phyloP scores from a whole-genome alignment of 1,284 basidiomycete species.

The Ustilago xerochloae region DNA sequence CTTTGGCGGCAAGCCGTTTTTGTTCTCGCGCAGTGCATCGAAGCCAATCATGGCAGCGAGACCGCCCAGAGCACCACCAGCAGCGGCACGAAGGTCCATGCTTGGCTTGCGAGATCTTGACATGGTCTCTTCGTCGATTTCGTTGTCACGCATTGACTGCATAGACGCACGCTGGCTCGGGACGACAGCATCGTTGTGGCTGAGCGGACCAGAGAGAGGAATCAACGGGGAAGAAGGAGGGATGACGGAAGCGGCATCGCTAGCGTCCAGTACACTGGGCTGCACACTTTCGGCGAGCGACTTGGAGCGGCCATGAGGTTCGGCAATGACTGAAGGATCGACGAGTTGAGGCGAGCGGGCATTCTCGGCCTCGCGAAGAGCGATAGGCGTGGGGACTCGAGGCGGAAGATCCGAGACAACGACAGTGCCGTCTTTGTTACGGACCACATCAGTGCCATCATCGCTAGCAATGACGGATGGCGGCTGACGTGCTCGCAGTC shows the following conservation, averaged over 20 bases:
- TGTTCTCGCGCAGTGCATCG: conserved; percentile 43
- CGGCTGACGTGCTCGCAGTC: conserved; percentile 18
- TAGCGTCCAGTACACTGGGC: conserved; percentile 43
- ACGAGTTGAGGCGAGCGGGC: conserved; percentile 50
- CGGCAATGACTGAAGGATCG: conserved; percentile 19
- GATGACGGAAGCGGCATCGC: conserved; percentile 37
- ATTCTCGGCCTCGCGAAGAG: conserved; percentile 45
- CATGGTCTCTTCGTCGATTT: conserved; percentile 45
- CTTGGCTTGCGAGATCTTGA: conserved; percentile 36
- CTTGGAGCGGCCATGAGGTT: conserved; percentile 31
- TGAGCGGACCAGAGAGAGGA: conserved; percentile 49
- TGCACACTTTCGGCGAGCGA: conserved; percentile 44
- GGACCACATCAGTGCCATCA: conserved; percentile 13
- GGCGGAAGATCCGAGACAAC: conserved; percentile 24
- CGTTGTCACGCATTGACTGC: conserved; percentile 40
- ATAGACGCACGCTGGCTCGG: conserved; percentile 43
- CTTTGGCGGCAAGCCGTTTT: conserved; percentile 40
- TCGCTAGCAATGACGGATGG: conserved; percentile 36
- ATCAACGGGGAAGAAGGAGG: conserved; percentile 44
- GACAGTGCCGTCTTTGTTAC: background rate
- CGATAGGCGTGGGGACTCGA: conserved; percentile 27
- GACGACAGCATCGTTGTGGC: conserved; percentile 46
- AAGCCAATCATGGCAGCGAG: conserved; percentile 51
- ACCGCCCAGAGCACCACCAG: conserved; percentile 47
- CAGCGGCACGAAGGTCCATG: conserved; percentile 43